Base-by-base conservation (phyloP, 495 filamentous ascomycete species). In the Penicillium daleae region DNA sequence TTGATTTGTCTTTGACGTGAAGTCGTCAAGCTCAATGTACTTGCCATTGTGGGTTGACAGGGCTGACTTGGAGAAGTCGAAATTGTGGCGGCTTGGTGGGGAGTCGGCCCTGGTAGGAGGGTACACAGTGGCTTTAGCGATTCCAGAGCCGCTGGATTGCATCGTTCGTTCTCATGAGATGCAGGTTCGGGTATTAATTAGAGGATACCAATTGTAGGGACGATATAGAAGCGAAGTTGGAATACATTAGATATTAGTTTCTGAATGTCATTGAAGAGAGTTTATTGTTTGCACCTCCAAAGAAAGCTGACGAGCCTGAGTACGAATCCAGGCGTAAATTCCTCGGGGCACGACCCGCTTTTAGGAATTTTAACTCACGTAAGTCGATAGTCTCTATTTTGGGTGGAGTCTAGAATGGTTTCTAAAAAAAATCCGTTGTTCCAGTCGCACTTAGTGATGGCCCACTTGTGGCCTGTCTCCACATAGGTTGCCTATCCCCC, bases 11-110 rank as follows among this genome's bases (percentile, higher is more conserved):
- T 58, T 37, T 6, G 48, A 22, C 9, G 48, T 13, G 17, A 65
- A 65, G 29, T 65, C 63, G 26, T 65, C 59, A 6, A 65, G 54
- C 21, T 65, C 63, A 49, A 65, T 51, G 42, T 65, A 65, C 39
- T 48, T 59, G 0, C 53, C 46, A 46, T 53, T 54, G 54, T 58
- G 53, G 48, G 51, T 35, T 42, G 57, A 57, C 22, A 57, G 55
- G 10, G 56, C 50, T 19, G 56, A 56, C 33, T 59, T 55, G 13
- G 42, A 22, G 51, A 57, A 52, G 13, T 57, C 61, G 42, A 52
- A 39, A 40, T 48, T 51, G 44, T 21, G 44, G 50, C 62, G 56
- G 31, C 49, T 52, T 37, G 49, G 42, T 21, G 40, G 22, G 32
- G 62, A 59, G 32, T 26, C 9, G 21, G 56, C n/a, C 31, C 32